These are phyloP conservation scores for Boletus subparvulus DNA, from an alignment of 768 basidiomycete genomes.

Conservation along the genomic window DNA sequence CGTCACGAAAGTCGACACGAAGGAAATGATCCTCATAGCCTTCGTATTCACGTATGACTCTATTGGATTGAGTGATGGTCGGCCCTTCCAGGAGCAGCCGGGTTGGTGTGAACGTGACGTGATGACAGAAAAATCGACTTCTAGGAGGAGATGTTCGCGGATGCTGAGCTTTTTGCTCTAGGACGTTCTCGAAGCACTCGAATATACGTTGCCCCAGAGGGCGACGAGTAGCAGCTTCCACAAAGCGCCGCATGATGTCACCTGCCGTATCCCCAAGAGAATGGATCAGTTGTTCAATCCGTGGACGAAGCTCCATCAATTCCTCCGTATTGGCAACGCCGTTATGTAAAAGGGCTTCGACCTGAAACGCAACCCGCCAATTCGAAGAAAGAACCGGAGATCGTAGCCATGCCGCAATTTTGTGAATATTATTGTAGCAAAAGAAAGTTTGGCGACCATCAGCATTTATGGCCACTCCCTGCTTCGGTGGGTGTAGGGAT, in stretches of 20 bases:
- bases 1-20: slow-evolving; percentile 83
- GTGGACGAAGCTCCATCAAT: slow-evolving; percentile 44
- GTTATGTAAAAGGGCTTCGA: slow-evolving; percentile 67
- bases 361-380: slow-evolving; percentile 75
- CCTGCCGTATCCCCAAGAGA: slow-evolving; percentile 37
- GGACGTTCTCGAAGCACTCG: slow-evolving; percentile 46
- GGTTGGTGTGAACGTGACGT: slow-evolving; percentile 76
- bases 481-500: slow-evolving; percentile 39
- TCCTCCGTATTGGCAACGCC: slow-evolving; percentile 61
- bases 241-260: slow-evolving; percentile 56
- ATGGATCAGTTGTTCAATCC: slow-evolving; percentile 42
- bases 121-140: slow-evolving; percentile 63
- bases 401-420: slow-evolving; percentile 43
- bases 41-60: slow-evolving; percentile 68
- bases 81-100: slow-evolving; percentile 76
- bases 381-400: slow-evolving; percentile 36
- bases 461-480: slow-evolving; percentile 48
- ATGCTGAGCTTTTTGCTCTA: slow-evolving; percentile 16
- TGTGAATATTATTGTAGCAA: slow-evolving; percentile 42
- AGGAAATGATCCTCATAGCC: slow-evolving; percentile 68
- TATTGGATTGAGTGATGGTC: slow-evolving; percentile 72
- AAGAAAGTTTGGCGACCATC: slow-evolving; percentile 49
- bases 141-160: slow-evolving; percentile 25
- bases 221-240: slow-evolving; percentile 46
- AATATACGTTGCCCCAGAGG: slow-evolving; percentile 42